Conservation (phyloP, 208 protist species). For the Acanthamoeba royreba region DNA sequence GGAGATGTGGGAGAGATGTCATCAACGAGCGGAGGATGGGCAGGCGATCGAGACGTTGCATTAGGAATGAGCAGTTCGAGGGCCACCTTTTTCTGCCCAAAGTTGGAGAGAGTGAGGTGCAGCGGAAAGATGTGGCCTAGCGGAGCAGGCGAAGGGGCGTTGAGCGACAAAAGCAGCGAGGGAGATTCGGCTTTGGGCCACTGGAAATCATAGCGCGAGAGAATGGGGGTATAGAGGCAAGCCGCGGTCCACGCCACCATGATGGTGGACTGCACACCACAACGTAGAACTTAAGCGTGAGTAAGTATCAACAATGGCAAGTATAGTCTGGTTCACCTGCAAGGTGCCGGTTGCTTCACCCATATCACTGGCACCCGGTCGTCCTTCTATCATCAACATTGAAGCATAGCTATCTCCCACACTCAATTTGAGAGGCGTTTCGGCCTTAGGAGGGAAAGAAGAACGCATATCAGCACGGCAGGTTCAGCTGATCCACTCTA, state of each 20-base stretch:
- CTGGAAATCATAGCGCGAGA: conserved; percentile 5
- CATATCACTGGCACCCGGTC: neutral
- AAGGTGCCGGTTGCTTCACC: neutral
- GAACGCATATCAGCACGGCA: neutral
- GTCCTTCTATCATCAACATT: neutral
- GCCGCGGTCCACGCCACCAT: neutral
- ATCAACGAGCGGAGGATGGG: neutral
- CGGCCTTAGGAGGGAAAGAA: neutral
- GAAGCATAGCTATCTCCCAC: neutral
- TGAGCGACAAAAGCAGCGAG: neutral
- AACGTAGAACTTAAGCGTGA: no score
- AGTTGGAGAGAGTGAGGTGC: conserved; percentile 1
- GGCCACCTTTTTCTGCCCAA: neutral
- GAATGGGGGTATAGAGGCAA: neutral
- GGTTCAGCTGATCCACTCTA: neutral
- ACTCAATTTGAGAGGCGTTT: neutral
- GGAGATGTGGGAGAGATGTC: neutral
- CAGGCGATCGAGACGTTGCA: neutral
- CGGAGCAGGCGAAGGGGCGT: neutral
- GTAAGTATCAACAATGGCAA: no score
- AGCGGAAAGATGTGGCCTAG: neutral
- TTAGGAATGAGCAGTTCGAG: neutral
- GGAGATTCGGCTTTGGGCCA: neutral
- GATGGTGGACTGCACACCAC: neutral
- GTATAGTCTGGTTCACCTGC: no score